Evolutionary conservation across 352 stramenopile genomes (phyloP).

Genomic region (Thalassiosira hispida): DNA sequence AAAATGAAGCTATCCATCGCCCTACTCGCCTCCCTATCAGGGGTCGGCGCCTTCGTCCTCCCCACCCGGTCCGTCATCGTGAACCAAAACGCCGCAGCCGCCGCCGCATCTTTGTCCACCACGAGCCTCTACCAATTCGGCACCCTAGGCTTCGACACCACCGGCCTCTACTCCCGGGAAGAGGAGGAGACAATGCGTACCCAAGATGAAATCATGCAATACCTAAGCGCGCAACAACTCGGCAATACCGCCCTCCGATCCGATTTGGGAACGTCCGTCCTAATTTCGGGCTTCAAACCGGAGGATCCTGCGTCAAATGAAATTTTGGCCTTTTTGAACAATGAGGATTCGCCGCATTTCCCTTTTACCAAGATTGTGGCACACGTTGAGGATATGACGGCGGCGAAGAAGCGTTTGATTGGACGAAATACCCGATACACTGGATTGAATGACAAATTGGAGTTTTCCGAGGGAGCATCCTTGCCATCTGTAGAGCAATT

Average conservation of each 20-base stretch:
- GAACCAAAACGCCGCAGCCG: neutral
- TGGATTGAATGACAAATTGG: constrained; percentile 79
- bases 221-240: constrained; percentile 12
- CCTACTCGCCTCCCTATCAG: constrained; percentile 20
- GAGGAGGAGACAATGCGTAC: constrained; percentile 23
- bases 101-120: neutral
- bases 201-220: constrained; percentile 29
- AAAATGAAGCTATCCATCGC: constrained; percentile 45
- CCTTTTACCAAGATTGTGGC: constrained; percentile 74
- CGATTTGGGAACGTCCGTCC: constrained; percentile 26
- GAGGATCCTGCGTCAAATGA: constrained; percentile 28
- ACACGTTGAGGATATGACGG: constrained; percentile 64
- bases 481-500: constrained; percentile 65
- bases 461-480: constrained; percentile 50
- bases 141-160: constrained; percentile 39
- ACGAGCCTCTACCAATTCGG: constrained; percentile 26
- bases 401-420: constrained; percentile 77
- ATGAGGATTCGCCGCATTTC: constrained; percentile 56
- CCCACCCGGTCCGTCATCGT: constrained; percentile 1
- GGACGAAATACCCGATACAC: constrained; percentile 73
- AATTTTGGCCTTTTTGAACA: constrained; percentile 55
- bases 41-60: constrained; percentile 24
- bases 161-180: constrained; percentile 29
- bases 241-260: constrained; percentile 7
- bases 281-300: constrained; percentile 50